A percentile compares a stretch with the other conserved stretches of the same genome.
Conservation (phyloP, 148 eudicot genomes). For the Heliamphora exappendiculata region DNA sequence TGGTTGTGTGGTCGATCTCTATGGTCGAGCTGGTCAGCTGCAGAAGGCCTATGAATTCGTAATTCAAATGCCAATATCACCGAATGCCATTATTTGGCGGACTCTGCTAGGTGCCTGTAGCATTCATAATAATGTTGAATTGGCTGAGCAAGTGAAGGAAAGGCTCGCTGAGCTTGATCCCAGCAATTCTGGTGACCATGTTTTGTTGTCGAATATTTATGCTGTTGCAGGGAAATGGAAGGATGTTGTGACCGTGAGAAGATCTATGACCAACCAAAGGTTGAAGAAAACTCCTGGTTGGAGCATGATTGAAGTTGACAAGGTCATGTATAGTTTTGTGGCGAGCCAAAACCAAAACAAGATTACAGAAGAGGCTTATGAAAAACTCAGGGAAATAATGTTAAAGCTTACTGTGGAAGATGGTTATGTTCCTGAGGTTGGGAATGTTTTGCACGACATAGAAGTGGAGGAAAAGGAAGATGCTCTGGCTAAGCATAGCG, state of each 20-base stretch:
- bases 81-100: slow-evolving; percentile 44
- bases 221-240: slow-evolving; percentile 56
- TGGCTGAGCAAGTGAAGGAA: slow-evolving; percentile 41
- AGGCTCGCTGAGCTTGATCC: slow-evolving; percentile 50
- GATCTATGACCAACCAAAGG: slow-evolving; percentile 33
- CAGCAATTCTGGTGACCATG: slow-evolving; percentile 42
- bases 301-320: slow-evolving; percentile 66
- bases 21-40: slow-evolving; percentile 52
- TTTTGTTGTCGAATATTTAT: slow-evolving; percentile 50
- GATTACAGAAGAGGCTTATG: slow-evolving; percentile 32
- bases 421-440: slow-evolving; percentile 47
- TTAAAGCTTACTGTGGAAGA: slow-evolving; percentile 41
- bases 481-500: slow-evolving; percentile 41
- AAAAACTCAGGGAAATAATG: slow-evolving; percentile 49
- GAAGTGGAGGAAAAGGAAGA: slow-evolving; percentile 61
- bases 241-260: slow-evolving; percentile 40
- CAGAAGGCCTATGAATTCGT: slow-evolving; percentile 44
- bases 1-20: slow-evolving; percentile 70
- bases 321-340: slow-evolving; percentile 42
- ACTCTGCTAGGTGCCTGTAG: slow-evolving; percentile 70
- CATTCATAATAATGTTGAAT: slow-evolving; percentile 36
- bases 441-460: slow-evolving; percentile 48
- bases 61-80: slow-evolving; percentile 33
- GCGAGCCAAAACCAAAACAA: slow-evolving; percentile 41
- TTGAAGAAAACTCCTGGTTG: slow-evolving; percentile 54